These are phyloP conservation scores for Penicillium soppii DNA, from an alignment of 495 filamentous ascomycete species.

Conservation along the genomic window DNA sequence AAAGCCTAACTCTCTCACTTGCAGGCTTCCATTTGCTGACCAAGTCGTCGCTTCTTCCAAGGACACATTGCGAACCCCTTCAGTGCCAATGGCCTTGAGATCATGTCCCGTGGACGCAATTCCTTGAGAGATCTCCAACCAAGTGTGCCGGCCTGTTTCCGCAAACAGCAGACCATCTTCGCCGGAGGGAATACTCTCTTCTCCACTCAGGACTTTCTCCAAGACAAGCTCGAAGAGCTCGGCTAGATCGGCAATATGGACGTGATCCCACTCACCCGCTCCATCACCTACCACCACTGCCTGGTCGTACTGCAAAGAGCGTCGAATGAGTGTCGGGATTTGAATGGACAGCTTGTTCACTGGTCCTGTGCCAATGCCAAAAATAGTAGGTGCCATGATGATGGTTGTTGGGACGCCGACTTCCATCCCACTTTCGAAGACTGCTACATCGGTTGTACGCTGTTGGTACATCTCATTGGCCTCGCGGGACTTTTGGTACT, in stretches of 20 bases:
- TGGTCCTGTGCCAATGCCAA: background rate
- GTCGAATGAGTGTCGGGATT: background rate
- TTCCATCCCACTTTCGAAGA: background rate
- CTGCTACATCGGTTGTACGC: background rate
- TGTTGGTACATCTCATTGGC: background rate
- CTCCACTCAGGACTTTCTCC: too few relatives aligned
- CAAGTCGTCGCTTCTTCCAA: too few relatives aligned
- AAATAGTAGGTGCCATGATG: background rate
- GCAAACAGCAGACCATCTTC: too few relatives aligned
- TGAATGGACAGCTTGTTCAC: background rate
- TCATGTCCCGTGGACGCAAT: too few relatives aligned
- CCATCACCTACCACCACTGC: background rate
- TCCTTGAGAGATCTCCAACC: too few relatives aligned
- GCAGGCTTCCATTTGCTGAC: too few relatives aligned
- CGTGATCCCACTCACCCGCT: background rate
- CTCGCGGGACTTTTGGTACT: background rate
- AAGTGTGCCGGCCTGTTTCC: too few relatives aligned
- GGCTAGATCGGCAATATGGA: background rate
- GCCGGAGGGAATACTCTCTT: too few relatives aligned
- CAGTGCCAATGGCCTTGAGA: too few relatives aligned
- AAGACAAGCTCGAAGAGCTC: too few relatives aligned
- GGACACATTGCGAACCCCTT: too few relatives aligned
- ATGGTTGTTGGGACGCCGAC: background rate
- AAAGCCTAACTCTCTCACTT: too few relatives aligned
- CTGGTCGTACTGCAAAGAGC: background rate